A percentile compares a stretch with the other conserved stretches of the same genome.
Conservation (phyloP, 176 grass and related monocot genomes). For the Avena sativa region DNA sequence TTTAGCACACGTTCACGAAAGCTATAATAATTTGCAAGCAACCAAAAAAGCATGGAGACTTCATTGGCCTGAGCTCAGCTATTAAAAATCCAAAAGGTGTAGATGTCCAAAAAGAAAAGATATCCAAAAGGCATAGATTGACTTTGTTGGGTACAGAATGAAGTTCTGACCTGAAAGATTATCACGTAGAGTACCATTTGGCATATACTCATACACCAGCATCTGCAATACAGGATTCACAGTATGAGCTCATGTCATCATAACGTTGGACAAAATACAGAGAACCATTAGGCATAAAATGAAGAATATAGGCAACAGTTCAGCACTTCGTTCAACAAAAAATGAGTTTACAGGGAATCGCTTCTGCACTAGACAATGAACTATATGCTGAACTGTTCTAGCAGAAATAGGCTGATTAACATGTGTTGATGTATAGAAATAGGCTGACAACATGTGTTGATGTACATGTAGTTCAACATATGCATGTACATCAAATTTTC, state of each 20-base stretch:
- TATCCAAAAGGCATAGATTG: no score
- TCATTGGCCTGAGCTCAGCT: not conserved
- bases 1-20: not conserved
- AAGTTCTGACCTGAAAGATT: slow-evolving; percentile 66
- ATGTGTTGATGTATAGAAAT: slow-evolving; percentile 10
- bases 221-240: slow-evolving; percentile 59
- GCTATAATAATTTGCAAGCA: not conserved
- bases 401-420: not conserved
- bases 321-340: not conserved
- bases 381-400: slow-evolving; percentile 10
- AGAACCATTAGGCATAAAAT: not conserved
- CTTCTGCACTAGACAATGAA: slow-evolving; percentile 26
- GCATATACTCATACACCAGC: slow-evolving; percentile 86
- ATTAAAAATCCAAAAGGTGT: not conserved
- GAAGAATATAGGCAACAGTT: not conserved
- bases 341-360: slow-evolving; percentile 29
- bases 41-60: slow-evolving; percentile 13
- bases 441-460: not conserved
- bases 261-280: slow-evolving; percentile 15
- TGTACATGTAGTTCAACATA: not conserved
- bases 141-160: slow-evolving; percentile 12
- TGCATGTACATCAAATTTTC: slow-evolving; percentile 8
- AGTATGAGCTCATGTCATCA: slow-evolving; percentile 30
- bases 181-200: slow-evolving; percentile 76
- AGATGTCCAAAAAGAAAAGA: not conserved